Evolutionary conservation across 2,329 filamentous ascomycete genomes (phyloP).

Genomic region (Fusarium sp.): DNA sequence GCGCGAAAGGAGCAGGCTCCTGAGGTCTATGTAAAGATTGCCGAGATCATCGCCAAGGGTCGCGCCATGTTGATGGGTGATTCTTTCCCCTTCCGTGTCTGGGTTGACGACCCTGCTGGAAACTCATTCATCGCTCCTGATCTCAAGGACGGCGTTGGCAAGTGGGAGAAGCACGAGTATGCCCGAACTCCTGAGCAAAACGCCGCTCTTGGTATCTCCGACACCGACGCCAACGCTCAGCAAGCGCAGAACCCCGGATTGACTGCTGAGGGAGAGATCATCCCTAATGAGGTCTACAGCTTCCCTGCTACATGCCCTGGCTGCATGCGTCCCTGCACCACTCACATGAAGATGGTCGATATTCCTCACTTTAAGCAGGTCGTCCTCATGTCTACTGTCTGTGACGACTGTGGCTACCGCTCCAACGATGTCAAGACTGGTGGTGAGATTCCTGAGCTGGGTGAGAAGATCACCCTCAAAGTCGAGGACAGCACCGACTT

Average conservation of each 20-base stretch:
- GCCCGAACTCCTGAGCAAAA: constrained; percentile 87
- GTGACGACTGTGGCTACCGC: constrained; percentile 91
- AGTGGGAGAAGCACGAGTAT: constrained; percentile 90
- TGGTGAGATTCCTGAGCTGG: constrained; percentile 87
- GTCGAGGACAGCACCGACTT: constrained; percentile 80
- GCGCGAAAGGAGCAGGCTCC: constrained; percentile 81
- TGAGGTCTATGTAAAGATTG: constrained; percentile 82
- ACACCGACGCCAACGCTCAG: constrained; percentile 68
- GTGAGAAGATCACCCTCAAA: constrained; percentile 82
- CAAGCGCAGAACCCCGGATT: constrained; percentile 65
- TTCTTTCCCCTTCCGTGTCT: constrained; percentile 87
- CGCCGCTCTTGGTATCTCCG: constrained; percentile 80
- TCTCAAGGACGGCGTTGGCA: constrained; percentile 80
- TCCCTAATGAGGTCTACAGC: constrained; percentile 91
- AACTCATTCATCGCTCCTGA: constrained; percentile 98
- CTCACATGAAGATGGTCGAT: constrained; percentile 99
- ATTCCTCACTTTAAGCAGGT: constrained; percentile 99
- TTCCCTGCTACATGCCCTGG: constrained; percentile 94
- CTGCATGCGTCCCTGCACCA: constrained; percentile 85
- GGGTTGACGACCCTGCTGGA: constrained; percentile 89
- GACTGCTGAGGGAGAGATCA: constrained; percentile 77
- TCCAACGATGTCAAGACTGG: constrained; percentile 99
- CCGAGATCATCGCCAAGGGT: constrained; percentile 78
- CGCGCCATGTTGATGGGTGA: constrained; percentile 82
- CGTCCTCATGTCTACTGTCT: constrained; percentile 93